Conservation (phyloP, 2,329 filamentous ascomycete genomes). For the Aspergillus luchuensis region DNA sequence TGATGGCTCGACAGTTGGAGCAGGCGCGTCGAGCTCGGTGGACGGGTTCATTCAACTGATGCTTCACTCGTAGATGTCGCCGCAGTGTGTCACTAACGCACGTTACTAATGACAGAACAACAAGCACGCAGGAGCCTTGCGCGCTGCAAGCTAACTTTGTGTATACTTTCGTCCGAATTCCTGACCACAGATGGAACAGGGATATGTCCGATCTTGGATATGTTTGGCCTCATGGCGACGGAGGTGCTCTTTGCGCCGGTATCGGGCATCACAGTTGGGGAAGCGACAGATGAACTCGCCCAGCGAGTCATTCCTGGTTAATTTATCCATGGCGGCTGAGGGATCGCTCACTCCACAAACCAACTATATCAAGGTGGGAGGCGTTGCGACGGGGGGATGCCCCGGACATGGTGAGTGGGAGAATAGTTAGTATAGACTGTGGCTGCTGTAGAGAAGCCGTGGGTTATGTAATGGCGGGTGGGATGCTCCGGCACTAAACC, state of each 20-base stretch:
- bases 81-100: constrained; percentile 30
- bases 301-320: neutral
- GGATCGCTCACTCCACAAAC: neutral
- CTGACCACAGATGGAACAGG: constrained; percentile 21
- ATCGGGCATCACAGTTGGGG: constrained; percentile 22
- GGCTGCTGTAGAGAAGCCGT: too few relatives aligned
- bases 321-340: neutral
- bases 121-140: neutral
- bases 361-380: neutral
- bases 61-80: constrained; percentile 23
- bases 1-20: constrained; percentile 19
- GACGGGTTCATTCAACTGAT: constrained; percentile 19
- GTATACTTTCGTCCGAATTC: constrained; percentile 24
- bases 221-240: constrained; percentile 27
- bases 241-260: constrained; percentile 30
- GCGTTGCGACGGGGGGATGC: neutral
- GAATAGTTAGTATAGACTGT: neutral
- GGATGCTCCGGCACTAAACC: too few relatives aligned
- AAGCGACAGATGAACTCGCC: neutral
- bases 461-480: too few relatives aligned
- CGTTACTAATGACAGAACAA: neutral
- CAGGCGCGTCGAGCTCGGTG: constrained; percentile 22
- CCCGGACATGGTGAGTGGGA: neutral
- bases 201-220: constrained; percentile 9
- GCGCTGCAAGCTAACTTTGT: neutral